Evolutionary conservation across 768 basidiomycete genomes (phyloP).

Genomic region (Mycena filopes): DNA sequence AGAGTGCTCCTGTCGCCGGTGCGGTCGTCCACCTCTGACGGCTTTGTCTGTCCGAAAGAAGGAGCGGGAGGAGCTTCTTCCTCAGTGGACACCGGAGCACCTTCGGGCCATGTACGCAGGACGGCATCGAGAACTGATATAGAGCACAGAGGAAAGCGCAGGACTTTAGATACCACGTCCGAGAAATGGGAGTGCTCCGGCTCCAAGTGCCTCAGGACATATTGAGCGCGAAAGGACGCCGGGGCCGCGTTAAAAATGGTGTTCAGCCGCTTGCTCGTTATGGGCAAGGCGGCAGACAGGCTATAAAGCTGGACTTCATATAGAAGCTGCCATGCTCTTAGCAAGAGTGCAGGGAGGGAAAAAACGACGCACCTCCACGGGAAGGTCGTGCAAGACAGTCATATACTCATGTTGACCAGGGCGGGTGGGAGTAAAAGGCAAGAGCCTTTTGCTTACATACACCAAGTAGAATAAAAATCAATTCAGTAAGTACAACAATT

Average conservation of each 20-base stretch:
- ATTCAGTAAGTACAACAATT: too few relatives aligned
- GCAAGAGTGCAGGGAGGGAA: neutral
- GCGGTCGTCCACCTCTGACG: neutral
- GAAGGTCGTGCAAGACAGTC: constrained; percentile 45
- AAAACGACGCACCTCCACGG: constrained; percentile 51
- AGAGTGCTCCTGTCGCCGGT: constrained; percentile 19
- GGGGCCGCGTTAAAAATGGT: constrained; percentile 66
- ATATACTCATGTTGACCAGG: constrained; percentile 11
- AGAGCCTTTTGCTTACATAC: too few relatives aligned
- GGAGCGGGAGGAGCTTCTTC: neutral
- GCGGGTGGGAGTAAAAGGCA: neutral
- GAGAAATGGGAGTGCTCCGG: constrained; percentile 32
- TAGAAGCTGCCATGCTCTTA: constrained; percentile 64
- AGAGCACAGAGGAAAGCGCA: constrained; percentile 73
- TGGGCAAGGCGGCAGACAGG: constrained; percentile 71
- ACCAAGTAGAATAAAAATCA: too few relatives aligned
- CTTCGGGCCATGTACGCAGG: constrained; percentile 51
- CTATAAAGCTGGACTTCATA: constrained; percentile 82
- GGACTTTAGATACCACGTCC: constrained; percentile 56
- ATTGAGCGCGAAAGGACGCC: constrained; percentile 70
- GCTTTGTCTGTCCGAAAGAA: constrained; percentile 12
- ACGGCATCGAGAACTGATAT: constrained; percentile 59
- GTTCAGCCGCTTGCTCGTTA: constrained; percentile 63
- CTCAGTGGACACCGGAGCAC: constrained; percentile 34
- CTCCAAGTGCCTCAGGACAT: constrained; percentile 57